Conservation (phyloP, 31 red algal species). For the Odonthalia washingtoniensis region DNA sequence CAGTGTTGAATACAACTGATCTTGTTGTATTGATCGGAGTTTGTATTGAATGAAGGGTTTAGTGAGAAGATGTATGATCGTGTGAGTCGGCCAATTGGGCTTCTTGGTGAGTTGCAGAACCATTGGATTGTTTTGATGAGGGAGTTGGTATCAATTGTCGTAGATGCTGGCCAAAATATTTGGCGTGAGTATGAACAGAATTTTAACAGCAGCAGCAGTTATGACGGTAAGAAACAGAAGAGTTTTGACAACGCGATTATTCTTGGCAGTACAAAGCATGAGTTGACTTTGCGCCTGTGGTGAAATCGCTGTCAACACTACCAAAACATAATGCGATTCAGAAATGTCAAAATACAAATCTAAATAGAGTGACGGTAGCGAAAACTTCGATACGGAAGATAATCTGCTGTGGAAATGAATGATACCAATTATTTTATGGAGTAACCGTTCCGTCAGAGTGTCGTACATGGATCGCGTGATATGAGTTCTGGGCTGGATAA, state of each 20-base stretch:
- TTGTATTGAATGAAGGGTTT: conserved; percentile 42
- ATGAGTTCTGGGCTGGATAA: conserved; percentile 70
- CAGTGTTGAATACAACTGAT: conserved; percentile 44
- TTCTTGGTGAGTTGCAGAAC: conserved; percentile 44
- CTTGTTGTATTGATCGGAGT: conserved; percentile 52
- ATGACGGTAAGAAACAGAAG: conserved; percentile 1
- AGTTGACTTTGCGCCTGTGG: conserved; percentile 67
- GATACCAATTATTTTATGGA: not conserved
- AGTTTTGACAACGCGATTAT: conserved; percentile 32
- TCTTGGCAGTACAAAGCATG: conserved; percentile 37
- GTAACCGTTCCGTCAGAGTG: conserved; percentile 37
- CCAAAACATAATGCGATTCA: conserved; percentile 43
- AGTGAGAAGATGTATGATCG: conserved; percentile 41
- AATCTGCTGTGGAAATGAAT: not conserved
- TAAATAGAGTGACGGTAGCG: not conserved
- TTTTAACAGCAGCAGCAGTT: conserved; percentile 18
- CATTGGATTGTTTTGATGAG: conserved; percentile 48
- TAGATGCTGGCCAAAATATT: conserved; percentile 43
- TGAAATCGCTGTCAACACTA: conserved; percentile 62
- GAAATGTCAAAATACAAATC: not conserved
- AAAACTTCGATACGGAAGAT: not conserved
- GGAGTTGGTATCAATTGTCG: conserved; percentile 48
- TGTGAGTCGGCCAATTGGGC: conserved; percentile 43
- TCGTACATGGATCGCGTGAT: conserved; percentile 50
- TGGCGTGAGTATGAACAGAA: conserved; percentile 37